Conservation (phyloP, 2,329 filamentous ascomycete genomes). For the Lecanicillium sp. region DNA sequence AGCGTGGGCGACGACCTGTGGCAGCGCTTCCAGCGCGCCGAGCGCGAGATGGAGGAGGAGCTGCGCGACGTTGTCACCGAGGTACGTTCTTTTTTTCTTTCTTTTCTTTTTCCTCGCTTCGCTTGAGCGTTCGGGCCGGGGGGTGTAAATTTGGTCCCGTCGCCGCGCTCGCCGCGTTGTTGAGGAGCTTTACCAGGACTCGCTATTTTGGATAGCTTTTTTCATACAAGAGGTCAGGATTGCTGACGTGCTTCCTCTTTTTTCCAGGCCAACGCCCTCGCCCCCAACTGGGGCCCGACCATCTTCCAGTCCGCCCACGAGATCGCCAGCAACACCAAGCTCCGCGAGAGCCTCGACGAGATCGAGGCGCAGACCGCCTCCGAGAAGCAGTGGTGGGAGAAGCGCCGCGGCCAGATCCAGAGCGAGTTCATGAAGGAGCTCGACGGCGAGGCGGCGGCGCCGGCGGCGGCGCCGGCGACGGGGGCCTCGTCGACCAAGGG, state of each 20-base stretch:
- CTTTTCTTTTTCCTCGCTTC: slow-evolving; percentile 5
- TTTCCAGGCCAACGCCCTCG: slow-evolving; percentile 77
- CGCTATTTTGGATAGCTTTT: too few species aligned
- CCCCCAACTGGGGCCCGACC: slow-evolving; percentile 81
- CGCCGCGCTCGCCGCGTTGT: too few species aligned
- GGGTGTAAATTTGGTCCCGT: too few species aligned
- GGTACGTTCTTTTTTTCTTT: slow-evolving; percentile 43
- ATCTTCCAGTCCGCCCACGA: slow-evolving; percentile 99
- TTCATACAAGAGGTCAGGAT: neutral
- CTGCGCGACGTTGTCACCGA: slow-evolving; percentile 89
- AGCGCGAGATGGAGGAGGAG: slow-evolving; percentile 97
- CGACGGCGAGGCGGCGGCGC: slow-evolving; percentile 39
- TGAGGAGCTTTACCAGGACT: too few species aligned
- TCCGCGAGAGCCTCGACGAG: slow-evolving; percentile 69
- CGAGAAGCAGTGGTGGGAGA: slow-evolving; percentile 92
- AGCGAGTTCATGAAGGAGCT: slow-evolving; percentile 80
- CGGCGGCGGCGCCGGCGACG: slow-evolving; percentile 33
- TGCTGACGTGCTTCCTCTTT: slow-evolving; percentile 8
- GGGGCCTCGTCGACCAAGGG: slow-evolving; percentile 33
- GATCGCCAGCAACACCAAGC: slow-evolving; percentile 76
- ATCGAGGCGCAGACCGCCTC: slow-evolving; percentile 63
- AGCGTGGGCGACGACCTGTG: slow-evolving; percentile 95
- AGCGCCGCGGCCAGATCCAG: slow-evolving; percentile 67
- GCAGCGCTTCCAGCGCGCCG: slow-evolving; percentile 84
- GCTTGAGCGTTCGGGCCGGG: too few species aligned